These are phyloP conservation scores for Candida nanaspora DNA, from an alignment of 805 yeast genomes.

Conservation along the genomic window DNA sequence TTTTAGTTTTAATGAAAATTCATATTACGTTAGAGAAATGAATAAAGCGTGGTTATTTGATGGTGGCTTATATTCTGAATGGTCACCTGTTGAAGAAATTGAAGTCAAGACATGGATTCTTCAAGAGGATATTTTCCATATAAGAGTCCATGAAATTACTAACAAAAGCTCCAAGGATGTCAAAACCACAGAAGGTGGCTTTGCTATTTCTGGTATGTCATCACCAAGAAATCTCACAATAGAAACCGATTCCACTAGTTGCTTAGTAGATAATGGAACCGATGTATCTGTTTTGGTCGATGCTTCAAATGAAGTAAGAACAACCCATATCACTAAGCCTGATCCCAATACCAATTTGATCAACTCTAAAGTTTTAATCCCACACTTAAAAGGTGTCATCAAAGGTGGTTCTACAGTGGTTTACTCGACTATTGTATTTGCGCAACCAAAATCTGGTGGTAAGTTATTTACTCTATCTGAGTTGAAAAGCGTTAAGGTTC, in stretches of 20 bases:
- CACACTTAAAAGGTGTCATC: background rate
- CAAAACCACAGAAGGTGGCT: conserved; percentile 1
- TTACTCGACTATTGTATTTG: background rate
- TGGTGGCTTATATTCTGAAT: conserved; percentile 1
- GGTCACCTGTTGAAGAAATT: background rate
- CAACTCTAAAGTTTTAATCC: background rate
- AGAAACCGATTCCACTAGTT: background rate
- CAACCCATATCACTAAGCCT: background rate
- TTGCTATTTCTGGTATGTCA: background rate
- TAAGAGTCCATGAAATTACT: background rate
- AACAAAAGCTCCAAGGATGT: background rate
- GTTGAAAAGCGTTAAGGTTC: background rate
- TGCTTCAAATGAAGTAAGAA: background rate
- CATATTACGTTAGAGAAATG: background rate
- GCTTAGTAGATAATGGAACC: background rate
- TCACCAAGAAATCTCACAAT: background rate
- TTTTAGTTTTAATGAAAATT: background rate
- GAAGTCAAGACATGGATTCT: conserved; percentile 1
- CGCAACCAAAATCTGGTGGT: background rate
- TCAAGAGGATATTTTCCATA: background rate
- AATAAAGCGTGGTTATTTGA: background rate
- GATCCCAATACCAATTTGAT: conserved; percentile 1
- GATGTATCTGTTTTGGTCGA: background rate
- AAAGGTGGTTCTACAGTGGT: background rate
- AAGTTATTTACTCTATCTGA: background rate